These are phyloP conservation scores for Cardamine chenopodiifolia DNA, from an alignment of 345 rosid genomes.

Conservation along the genomic window DNA sequence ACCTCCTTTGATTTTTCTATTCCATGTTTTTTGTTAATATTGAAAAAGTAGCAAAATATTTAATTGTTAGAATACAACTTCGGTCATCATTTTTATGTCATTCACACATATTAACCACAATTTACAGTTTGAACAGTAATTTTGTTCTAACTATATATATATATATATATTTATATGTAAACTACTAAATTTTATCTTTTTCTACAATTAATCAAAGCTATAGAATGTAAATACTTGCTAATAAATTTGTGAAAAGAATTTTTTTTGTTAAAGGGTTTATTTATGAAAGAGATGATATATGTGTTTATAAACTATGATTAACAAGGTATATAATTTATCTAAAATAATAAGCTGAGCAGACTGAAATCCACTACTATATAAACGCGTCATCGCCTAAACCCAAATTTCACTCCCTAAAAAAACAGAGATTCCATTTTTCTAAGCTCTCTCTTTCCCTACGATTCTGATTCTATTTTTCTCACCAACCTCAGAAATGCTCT, in stretches of 20 bases:
- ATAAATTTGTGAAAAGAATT: too few relatives aligned
- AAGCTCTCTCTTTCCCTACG: background rate
- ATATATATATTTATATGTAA: too few relatives aligned
- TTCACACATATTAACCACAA: background rate
- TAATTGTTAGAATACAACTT: background rate
- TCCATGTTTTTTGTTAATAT: too few relatives aligned
- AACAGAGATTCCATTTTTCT: conserved; percentile 31
- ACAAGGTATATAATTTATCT: too few relatives aligned
- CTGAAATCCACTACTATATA: conserved; percentile 35
- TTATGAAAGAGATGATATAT: too few relatives aligned
- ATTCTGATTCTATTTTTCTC: conserved; percentile 40
- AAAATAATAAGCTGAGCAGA: background rate
- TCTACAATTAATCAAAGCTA: too few relatives aligned
- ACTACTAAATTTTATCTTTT: too few relatives aligned
- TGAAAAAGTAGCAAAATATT: background rate
- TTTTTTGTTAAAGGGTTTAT: too few relatives aligned
- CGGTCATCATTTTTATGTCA: background rate
- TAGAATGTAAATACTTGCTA: too few relatives aligned
- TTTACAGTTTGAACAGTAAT: background rate
- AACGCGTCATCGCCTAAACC: conserved; percentile 32
- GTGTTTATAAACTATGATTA: too few relatives aligned
- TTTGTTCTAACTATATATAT: too few relatives aligned
- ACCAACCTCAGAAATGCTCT: conserved; percentile 20
- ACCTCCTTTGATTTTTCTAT: too few relatives aligned
- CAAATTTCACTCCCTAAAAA: conserved; percentile 16